Percentiles rank a stretch among this genome's conserved stretches.
Evolutionary conservation across 176 grass and related monocot genomes (phyloP).

Genomic region (Secale cereale): DNA sequence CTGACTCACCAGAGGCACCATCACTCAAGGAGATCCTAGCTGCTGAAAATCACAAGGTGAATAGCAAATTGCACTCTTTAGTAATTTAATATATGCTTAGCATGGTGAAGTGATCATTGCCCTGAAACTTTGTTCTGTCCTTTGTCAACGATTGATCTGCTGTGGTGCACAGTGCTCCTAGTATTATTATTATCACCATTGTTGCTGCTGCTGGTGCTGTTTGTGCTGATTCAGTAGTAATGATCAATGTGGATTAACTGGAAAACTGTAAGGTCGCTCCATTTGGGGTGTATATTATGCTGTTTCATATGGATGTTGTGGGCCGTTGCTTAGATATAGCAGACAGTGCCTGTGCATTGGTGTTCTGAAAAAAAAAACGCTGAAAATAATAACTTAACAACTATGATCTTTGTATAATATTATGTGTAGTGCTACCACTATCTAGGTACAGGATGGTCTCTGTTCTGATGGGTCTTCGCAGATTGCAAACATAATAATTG

Average conservation of each 20-base stretch:
- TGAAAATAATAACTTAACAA: not conserved
- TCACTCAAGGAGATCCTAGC: not conserved
- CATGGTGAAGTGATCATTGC: conserved; percentile 1
- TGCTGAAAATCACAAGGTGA: conserved; percentile 35
- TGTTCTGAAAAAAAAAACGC: not conserved
- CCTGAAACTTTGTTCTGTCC: not conserved
- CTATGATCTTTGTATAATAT: not conserved
- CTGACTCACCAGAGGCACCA: not conserved
- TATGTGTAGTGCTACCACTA: not conserved
- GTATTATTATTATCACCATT: not conserved
- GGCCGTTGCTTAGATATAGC: not conserved
- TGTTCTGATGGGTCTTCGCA: not conserved
- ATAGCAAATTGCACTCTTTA: not conserved
- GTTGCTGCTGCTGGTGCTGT: not conserved
- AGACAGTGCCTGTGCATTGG: not conserved
- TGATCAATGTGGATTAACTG: no score
- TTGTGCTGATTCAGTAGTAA: not conserved
- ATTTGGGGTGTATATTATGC: not conserved
- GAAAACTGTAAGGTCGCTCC: no score
- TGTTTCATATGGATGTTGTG: not conserved
- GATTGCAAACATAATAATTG: not conserved
- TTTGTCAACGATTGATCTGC: not conserved
- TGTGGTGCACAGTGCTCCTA: not conserved
- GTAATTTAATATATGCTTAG: not conserved
- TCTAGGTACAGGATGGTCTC: not conserved